Evolutionary conservation across 1,284 basidiomycete species (phyloP).

Genomic region (Schizopora paradoxa): DNA sequence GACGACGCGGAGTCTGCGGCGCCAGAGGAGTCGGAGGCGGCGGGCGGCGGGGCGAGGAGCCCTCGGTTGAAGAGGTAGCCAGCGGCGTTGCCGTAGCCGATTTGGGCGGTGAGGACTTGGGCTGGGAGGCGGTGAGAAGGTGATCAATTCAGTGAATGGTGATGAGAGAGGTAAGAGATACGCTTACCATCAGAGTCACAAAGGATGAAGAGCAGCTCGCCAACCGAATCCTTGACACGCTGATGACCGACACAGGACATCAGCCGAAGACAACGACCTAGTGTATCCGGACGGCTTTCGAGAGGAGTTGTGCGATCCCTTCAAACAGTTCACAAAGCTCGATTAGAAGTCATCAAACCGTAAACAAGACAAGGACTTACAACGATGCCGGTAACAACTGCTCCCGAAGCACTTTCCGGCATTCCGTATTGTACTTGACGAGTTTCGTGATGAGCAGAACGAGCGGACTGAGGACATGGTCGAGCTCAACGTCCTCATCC

Average conservation of each 20-base stretch:
- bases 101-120: conserved; percentile 58
- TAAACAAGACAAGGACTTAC: conserved; percentile 25
- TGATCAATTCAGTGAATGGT: neutral
- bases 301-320: conserved; percentile 71
- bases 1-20: conserved; percentile 34
- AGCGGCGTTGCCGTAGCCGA: conserved; percentile 91
- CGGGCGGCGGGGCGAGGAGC: conserved; percentile 54
- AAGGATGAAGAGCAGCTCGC: conserved; percentile 82
- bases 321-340: neutral
- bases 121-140: conserved; percentile 38
- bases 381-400: conserved; percentile 70
- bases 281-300: conserved; percentile 62
- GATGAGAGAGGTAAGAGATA: too few relatives aligned
- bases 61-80: conserved; percentile 90
- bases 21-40: conserved; percentile 25
- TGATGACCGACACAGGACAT: conserved; percentile 68
- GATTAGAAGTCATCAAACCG: neutral
- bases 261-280: conserved; percentile 79
- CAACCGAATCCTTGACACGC: conserved; percentile 66
- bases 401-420: conserved; percentile 51
- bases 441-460: conserved; percentile 68
- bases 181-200: conserved; percentile 80
- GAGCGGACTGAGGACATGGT: conserved; percentile 74
- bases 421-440: conserved; percentile 55
- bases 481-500: conserved; percentile 53